Evolutionary conservation across 148 eudicot genomes (phyloP), one percentile per base, ranked within the genome.

Genomic region (Simmondsia chinensis): DNA sequence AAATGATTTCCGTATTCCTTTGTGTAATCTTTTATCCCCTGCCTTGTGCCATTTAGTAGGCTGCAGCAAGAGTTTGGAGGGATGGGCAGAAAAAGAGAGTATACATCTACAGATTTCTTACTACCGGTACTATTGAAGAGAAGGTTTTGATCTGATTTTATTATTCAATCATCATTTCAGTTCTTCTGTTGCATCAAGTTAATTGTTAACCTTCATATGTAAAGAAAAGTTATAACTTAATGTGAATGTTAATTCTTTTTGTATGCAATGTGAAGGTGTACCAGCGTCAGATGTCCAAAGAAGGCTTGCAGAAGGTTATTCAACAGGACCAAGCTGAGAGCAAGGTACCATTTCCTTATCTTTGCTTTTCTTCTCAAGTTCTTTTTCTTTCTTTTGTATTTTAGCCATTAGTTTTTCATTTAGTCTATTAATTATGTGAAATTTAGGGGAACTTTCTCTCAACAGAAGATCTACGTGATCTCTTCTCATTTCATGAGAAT

Each of bases 221-320:
- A n/a, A n/a, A n/a, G n/a, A n/a, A n/a, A 39, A 18, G 46, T 29
- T 12, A 15, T 12, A 14, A 39, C 11, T 7, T 53, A 33, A n/a
- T 33, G 11, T 40, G 16, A 26, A n/a, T 34, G 28, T 23, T 20
- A 26, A 41, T 34, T 19, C 26, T 36, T 13, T 16, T 46, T 18
- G 23, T 5, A 11, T 15, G 33, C 10, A 20, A 9, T 61, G 13
- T 78, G 68, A 60, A 93, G 99, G 99, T 93, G 28, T 93, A 72
- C 76, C 99, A 86, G 83, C 99, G 99, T 48, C 99, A 93, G 73
- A 93, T 93, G 99, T 93, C 99, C 35, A 93, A 93, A 73, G 99
- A 93, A 82, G 99, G 96, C 68, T 83, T 93, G 33, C 99, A 93
- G 52, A 74, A 82, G 65, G 99, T 93, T 56, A 86, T 93, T 71